Base-by-base conservation (phyloP, 257 asterid species). In the Solanum infundibuliforme region DNA sequence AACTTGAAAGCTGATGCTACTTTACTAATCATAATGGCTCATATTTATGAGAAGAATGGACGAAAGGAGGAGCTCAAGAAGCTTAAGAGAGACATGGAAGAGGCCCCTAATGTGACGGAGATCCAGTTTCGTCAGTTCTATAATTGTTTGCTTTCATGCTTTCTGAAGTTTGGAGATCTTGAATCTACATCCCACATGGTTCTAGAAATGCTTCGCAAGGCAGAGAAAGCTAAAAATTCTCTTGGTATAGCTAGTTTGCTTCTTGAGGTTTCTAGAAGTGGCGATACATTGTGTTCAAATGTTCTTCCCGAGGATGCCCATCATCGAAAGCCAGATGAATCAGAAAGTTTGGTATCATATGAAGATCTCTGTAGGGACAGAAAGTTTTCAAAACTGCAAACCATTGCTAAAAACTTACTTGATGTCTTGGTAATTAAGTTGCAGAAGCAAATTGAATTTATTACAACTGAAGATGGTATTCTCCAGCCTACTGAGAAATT, bases 191-290 rank as follows among this genome's bases (percentile, higher is more conserved):
- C 98, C 20, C 66, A 86, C 87, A 94, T 95, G 98, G 95, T 97
- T 88, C 93, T 97, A 87, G 98, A 97, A 88, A 97, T 97, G 98
- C 96, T 95, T 89, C 92, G 89, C 62, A 97, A 94, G 90, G 98
- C 98, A 68, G 93, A 91, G 88, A 93, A 93, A 89, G 98, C 98
- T 77, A 93, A 90, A 87, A 91, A 92, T 88, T 92, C 96, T 41
- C 90, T 97, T 66, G 98, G 95, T 41, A 88, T 90, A 75, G 95
- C 98, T 86, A 92, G 88, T 87, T 88, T 95, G 89, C 21, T 89
- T 38, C 87, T 91, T 27, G 95, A 90, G 88, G 72, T 89, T 84
- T 86, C 88, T 88, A 90, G 84, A 88, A 85, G 74, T 34, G 86
- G 79, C 69, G 87, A 66, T 75, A 29, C 75, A 82, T 87, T 86